Evolutionary conservation across 768 basidiomycete genomes (phyloP).

Genomic region (Candolleomyces aberdarensis): DNA sequence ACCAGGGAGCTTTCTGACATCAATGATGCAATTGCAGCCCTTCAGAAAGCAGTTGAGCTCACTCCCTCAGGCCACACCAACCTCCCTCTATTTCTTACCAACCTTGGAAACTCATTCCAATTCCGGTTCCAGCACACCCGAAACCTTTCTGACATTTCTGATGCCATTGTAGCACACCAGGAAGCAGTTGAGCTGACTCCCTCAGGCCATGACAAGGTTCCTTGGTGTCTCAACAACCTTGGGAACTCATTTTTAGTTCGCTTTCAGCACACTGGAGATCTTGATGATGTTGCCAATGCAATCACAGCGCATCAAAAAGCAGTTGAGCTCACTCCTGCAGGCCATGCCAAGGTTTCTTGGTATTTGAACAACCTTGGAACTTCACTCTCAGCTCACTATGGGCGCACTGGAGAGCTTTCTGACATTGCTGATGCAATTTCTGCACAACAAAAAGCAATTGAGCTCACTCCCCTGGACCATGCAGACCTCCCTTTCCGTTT

Average conservation of each 20-base stretch:
- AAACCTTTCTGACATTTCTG: background rate
- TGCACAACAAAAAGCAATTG: slow-evolving; percentile 12
- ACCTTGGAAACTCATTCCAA: background rate
- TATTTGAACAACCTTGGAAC: no score
- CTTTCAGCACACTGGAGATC: no score
- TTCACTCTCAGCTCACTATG: slow-evolving; percentile 14
- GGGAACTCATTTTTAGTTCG: background rate
- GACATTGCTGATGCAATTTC: slow-evolving; percentile 25
- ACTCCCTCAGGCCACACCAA: no score
- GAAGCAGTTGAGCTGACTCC: background rate
- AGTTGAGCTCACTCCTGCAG: no score
- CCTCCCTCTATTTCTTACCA: no score
- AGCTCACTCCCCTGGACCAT: slow-evolving; percentile 18
- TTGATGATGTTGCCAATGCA: no score
- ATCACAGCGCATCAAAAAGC: no score
- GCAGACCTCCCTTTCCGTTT: slow-evolving; percentile 11
- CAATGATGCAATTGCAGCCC: no score
- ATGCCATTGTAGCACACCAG: background rate
- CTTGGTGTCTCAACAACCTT: background rate
- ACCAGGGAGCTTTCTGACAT: no score
- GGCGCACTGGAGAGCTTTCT: slow-evolving; percentile 13
- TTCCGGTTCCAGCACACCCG: slow-evolving; percentile 6
- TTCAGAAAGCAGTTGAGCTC: no score
- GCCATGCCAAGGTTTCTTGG: no score
- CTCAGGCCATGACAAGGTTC: background rate